These are phyloP conservation scores for Acidiella bohemica DNA, from an alignment of 495 filamentous ascomycete genomes.

Conservation along the genomic window DNA sequence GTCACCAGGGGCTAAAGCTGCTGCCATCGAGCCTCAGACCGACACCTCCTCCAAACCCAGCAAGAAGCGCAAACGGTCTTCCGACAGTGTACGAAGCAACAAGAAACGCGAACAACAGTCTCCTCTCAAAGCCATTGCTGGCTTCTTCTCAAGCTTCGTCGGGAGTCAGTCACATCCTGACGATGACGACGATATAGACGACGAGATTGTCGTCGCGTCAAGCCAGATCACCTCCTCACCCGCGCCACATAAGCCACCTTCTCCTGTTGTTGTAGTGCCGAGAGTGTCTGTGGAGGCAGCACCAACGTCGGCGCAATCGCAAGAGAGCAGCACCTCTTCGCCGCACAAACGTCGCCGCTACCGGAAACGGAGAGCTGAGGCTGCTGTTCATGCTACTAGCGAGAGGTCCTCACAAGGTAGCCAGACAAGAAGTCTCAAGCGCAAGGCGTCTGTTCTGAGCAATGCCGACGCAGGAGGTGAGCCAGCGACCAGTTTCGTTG, in stretches of 20 bases:
- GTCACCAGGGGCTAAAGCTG: neutral
- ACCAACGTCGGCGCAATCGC: no score
- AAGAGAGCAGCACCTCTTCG: neutral
- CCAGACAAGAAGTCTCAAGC: slow-evolving; percentile 13
- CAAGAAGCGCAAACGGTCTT: slow-evolving; percentile 20
- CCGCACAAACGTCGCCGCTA: slow-evolving; percentile 8
- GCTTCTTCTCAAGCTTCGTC: slow-evolving; percentile 10
- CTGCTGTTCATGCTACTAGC: neutral
- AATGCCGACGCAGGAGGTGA: slow-evolving; percentile 2
- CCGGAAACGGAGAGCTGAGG: slow-evolving; percentile 4
- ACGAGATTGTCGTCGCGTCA: slow-evolving; percentile 23
- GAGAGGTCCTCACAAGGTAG: neutral
- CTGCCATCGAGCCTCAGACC: neutral
- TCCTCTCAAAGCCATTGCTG: slow-evolving; percentile 12
- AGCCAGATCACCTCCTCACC: slow-evolving; percentile 5
- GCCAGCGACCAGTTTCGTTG: slow-evolving; percentile 16
- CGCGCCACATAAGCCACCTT: neutral
- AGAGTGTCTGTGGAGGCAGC: neutral
- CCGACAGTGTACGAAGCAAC: neutral
- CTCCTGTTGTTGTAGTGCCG: slow-evolving; percentile 1
- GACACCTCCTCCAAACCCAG: slow-evolving; percentile 11
- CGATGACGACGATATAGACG: slow-evolving; percentile 17
- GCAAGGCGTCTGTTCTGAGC: slow-evolving; percentile 14
- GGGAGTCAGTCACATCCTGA: slow-evolving; percentile 11
- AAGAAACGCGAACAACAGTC: slow-evolving; percentile 20